Conservation (phyloP, 1,139 yeast genomes). For the Hyphopichia khmerensis region DNA sequence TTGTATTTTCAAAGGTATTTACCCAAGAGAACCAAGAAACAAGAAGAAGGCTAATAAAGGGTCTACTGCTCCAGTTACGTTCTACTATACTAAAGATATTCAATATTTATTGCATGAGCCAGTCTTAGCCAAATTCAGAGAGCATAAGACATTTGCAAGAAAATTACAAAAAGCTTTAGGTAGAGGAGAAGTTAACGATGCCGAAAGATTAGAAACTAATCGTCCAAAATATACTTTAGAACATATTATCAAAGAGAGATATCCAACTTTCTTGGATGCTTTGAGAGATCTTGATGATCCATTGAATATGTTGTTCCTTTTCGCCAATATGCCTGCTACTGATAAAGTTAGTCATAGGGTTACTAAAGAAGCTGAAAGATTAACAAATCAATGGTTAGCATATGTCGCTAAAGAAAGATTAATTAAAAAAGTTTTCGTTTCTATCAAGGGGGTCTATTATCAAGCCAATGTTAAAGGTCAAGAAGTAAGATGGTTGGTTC, state of each 20-base stretch:
- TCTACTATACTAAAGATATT: constrained; percentile 90
- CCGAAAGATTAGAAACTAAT: constrained; percentile 77
- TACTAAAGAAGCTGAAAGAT: constrained; percentile 79
- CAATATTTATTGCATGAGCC: constrained; percentile 97
- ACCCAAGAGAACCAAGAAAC: constrained; percentile 95
- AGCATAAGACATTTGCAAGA: constrained; percentile 90
- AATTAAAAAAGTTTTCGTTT: constrained; percentile 86
- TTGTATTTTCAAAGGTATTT: constrained; percentile 94
- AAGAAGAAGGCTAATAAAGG: constrained; percentile 98
- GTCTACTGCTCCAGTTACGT: constrained; percentile 92
- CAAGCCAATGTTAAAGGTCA: constrained; percentile 90
- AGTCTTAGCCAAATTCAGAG: constrained; percentile 85
- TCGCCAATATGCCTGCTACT: constrained; percentile 94
- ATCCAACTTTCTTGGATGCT: constrained; percentile 92
- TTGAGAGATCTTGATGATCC: constrained; percentile 94
- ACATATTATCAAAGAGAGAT: constrained; percentile 89
- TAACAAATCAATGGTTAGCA: constrained; percentile 95
- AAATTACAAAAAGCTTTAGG: constrained; percentile 89
- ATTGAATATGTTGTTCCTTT: constrained; percentile 87
- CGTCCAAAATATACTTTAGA: constrained; percentile 87
- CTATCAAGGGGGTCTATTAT: constrained; percentile 96
- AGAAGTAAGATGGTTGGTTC: constrained; percentile 93
- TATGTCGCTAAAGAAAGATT: constrained; percentile 83
- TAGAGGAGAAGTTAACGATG: constrained; percentile 87
- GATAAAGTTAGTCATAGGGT: constrained; percentile 76